A percentile compares a stretch with the other conserved stretches of the same genome.
phyloP scores from a whole-genome alignment of 2,329 filamentous ascomycete genomes.

The Beauveria australis region DNA sequence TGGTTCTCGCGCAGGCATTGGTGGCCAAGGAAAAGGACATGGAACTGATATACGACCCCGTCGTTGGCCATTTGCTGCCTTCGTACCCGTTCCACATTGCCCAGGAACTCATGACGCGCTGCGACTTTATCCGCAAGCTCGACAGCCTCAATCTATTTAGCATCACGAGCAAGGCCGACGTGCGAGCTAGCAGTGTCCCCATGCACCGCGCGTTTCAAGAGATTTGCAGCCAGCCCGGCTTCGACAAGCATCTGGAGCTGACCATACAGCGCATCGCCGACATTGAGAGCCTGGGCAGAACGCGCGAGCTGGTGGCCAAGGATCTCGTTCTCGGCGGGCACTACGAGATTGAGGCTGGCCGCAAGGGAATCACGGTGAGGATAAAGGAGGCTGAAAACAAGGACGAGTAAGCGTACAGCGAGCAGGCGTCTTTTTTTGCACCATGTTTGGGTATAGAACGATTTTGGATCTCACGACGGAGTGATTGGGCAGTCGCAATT shows the following conservation, averaged over 20 bases:
- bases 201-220: constrained; percentile 90
- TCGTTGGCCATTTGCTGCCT: constrained; percentile 67
- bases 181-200: constrained; percentile 87
- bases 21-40: constrained; percentile 70
- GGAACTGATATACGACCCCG: constrained; percentile 57
- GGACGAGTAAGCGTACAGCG: constrained; percentile 24
- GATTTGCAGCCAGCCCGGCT: constrained; percentile 69
- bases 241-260: constrained; percentile 71
- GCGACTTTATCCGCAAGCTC: constrained; percentile 87
- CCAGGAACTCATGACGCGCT: constrained; percentile 87
- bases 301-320: constrained; percentile 92
- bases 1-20: constrained; percentile 84
- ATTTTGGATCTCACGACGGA: background rate
- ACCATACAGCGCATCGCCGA: constrained; percentile 81
- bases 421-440: background rate
- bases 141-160: constrained; percentile 94
- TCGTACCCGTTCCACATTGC: constrained; percentile 74
- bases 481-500: background rate
- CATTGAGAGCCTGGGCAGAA: constrained; percentile 88
- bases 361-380: constrained; percentile 33
- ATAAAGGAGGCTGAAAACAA: constrained; percentile 28
- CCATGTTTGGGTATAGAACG: background rate
- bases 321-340: constrained; percentile 80
- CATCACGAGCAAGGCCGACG: constrained; percentile 78
- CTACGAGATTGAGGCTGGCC: constrained; percentile 53